Conservation (phyloP, 2,329 filamentous ascomycete species). For the Xylariales sp. region DNA sequence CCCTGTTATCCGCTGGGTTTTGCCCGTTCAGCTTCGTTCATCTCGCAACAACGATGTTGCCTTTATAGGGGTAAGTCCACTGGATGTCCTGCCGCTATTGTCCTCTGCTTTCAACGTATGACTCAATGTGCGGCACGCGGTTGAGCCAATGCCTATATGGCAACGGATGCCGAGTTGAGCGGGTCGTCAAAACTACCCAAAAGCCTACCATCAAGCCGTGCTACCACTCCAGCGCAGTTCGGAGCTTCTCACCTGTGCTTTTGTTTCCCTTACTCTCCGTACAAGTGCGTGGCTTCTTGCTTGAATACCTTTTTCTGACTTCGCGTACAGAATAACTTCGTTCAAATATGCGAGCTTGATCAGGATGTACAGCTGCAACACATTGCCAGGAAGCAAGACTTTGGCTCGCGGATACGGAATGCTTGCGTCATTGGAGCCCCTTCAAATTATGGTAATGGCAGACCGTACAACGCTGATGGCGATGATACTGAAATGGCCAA, state of each 20-base stretch:
- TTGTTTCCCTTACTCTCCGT: constrained; percentile 3
- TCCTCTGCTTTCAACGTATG: not conserved
- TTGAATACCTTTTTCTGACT: too few relatives aligned
- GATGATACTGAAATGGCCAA: constrained; percentile 32
- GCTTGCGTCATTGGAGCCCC: constrained; percentile 68
- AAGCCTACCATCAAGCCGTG: too few relatives aligned
- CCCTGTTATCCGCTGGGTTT: constrained; percentile 69
- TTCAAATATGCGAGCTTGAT: constrained; percentile 75
- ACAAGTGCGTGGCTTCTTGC: too few relatives aligned
- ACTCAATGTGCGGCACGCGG: too few relatives aligned
- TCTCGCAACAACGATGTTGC: constrained; percentile 73
- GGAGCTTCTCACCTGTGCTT: too few relatives aligned
- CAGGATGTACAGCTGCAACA: constrained; percentile 68
- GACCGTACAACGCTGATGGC: constrained; percentile 38
- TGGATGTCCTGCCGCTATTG: too few relatives aligned
- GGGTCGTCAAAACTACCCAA: too few relatives aligned
- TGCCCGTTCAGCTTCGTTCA: constrained; percentile 74
- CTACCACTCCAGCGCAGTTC: too few relatives aligned
- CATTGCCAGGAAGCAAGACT: constrained; percentile 73
- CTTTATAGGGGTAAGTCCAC: constrained; percentile 67
- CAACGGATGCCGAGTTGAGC: too few relatives aligned
- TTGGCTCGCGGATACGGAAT: constrained; percentile 73
- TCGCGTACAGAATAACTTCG: constrained; percentile 59
- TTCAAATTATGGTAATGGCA: constrained; percentile 33
- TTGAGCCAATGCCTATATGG: too few relatives aligned